phyloP scores from a whole-genome alignment of 2,329 filamentous ascomycete species.

The Arthrobotrys musiformis region DNA sequence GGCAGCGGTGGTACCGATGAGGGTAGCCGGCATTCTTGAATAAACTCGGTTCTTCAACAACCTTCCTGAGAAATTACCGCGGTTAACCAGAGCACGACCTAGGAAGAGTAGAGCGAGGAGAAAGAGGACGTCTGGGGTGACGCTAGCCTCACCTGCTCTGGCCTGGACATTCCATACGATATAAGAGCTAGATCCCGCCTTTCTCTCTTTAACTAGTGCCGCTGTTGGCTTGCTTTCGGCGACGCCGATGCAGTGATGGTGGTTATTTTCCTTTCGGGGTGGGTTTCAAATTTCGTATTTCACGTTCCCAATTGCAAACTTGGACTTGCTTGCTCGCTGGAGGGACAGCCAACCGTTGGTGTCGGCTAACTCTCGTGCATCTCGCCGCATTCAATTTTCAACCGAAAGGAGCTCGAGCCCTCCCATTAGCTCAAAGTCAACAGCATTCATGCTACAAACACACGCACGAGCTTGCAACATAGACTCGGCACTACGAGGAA shows the following conservation, averaged over 20 bases:
- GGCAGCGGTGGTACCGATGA: neutral
- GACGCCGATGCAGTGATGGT: conserved; percentile 48
- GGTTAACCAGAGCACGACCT: no score
- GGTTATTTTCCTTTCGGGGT: neutral
- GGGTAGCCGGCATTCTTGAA: conserved; percentile 28
- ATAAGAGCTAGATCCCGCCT: conserved; percentile 39
- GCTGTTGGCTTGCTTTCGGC: conserved; percentile 35
- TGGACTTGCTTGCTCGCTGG: no score
- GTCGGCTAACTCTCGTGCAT: conserved; percentile 24
- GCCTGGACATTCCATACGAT: conserved; percentile 14
- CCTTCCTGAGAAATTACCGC: conserved; percentile 36
- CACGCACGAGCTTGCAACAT: neutral
- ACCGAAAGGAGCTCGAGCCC: conserved; percentile 28
- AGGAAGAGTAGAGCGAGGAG: neutral
- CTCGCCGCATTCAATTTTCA: conserved; percentile 35
- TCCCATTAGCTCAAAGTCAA: no score
- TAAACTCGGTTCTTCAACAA: conserved; percentile 35
- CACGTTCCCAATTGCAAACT: no score
- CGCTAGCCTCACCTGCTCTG: conserved; percentile 1
- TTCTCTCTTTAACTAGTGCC: conserved; percentile 23
- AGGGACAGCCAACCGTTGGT: neutral
- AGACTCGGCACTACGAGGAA: neutral
- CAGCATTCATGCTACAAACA: neutral
- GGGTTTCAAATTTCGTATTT: neutral
- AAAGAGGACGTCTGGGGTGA: conserved; percentile 15